These are phyloP conservation scores for Ottelia alismoides DNA, from an alignment of 106 monocot genomes.

Conservation along the genomic window DNA sequence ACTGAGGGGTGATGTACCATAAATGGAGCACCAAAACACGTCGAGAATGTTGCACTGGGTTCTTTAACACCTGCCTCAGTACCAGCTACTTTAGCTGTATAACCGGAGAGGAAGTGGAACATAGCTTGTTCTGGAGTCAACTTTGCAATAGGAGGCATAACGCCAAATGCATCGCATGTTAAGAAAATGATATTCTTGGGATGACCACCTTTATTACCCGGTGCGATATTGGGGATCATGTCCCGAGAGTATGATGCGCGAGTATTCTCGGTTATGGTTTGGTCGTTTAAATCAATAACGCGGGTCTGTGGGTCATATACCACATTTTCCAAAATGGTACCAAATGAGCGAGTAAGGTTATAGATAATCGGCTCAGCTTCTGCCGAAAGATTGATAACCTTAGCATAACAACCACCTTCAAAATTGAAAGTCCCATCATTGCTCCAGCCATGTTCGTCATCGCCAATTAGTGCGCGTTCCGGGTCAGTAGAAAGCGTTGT, in stretches of 20 bases:
- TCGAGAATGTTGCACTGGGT: constrained; percentile 88
- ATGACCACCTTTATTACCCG: constrained; percentile 72
- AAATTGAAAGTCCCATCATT: constrained; percentile 81
- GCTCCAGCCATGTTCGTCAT: constrained; percentile 92
- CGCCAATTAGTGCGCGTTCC: constrained; percentile 70
- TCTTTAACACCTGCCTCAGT: constrained; percentile 85
- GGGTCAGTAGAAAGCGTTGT: no score
- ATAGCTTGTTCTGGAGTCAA: constrained; percentile 78
- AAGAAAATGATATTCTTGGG: constrained; percentile 83
- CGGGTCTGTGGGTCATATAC: constrained; percentile 81
- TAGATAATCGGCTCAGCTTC: constrained; percentile 89
- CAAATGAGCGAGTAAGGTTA: no score
- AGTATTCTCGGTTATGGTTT: constrained; percentile 85
- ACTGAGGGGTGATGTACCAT: constrained; percentile 83
- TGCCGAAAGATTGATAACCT: constrained; percentile 40
- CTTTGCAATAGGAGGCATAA: constrained; percentile 90
- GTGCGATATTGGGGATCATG: constrained; percentile 76
- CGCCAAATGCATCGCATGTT: constrained; percentile 87
- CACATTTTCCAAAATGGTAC: constrained; percentile 88
- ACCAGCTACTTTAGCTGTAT: no score
- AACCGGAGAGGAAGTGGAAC: constrained; percentile 95
- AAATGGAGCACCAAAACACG: constrained; percentile 90
- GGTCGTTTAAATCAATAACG: constrained; percentile 65
- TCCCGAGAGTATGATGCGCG: constrained; percentile 80
- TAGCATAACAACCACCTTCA: no score